Base-by-base conservation (phyloP, 768 basidiomycete genomes). In the Hygrocybe coccinea region DNA sequence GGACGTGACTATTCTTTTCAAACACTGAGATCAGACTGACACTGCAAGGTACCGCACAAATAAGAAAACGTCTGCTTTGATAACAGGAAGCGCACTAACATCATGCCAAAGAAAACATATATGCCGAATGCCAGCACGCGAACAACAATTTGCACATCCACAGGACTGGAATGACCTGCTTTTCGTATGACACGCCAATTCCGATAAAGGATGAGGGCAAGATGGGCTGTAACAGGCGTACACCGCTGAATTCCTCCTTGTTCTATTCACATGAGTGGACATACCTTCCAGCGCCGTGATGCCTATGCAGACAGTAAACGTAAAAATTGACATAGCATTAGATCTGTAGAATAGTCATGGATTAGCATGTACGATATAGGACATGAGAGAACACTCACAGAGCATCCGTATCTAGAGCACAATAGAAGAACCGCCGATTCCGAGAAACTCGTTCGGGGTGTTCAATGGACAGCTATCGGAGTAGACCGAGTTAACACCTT, bases 41-140 rank as follows among this genome's bases (percentile, higher is more conserved):
- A 5, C 68, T 74, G 17, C 34, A 54, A 24, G 39, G 4, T n/a
- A 21, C 19, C 24, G 33, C 17, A n/a, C n/a, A n/a, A 15, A 19
- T 36, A 46, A 36, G 25, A 11, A 48, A n/a, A n/a, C 10, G 10
- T 29, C 46, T 12, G 29, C 7, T 14, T 15, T 55, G 19, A 39
- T 17, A 10, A 45, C 21, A 8, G 15, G 36, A 53, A 54, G 35
- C 11, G 2, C 19, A 50, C 52, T 50, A 44, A 72, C 71, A 63
- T 50, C 60, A 72, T 67, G 19, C 73, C 73, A 49, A 72, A 58
- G 14, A 66, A 53, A 22, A 73, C 59, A 53, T 70, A 75, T 6
- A 64, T 49, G 3, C 67, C 70, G 48, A 75, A 75, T 5, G 69
- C 55, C 7, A 74, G 39, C 3, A 73, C 69, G 39, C 74, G 69